These are phyloP conservation scores for Cercospora sp. DNA, from an alignment of 2,329 filamentous ascomycete species.

Conservation along the genomic window DNA sequence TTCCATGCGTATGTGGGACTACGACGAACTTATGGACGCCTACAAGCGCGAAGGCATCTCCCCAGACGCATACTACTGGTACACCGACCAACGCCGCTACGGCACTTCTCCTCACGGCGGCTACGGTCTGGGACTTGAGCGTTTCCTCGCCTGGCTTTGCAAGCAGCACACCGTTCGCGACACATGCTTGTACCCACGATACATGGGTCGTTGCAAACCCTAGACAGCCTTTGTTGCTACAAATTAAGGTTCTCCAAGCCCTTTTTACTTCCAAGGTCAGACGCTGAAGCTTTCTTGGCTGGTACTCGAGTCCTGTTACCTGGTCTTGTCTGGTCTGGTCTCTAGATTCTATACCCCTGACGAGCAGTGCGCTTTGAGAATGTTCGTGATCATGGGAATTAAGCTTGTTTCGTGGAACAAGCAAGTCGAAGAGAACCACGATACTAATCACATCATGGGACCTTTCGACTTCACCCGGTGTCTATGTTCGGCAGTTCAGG, in stretches of 20 bases:
- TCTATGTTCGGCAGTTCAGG: background rate
- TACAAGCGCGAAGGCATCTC: slow-evolving; percentile 86
- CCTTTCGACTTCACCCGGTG: background rate
- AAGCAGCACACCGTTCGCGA: slow-evolving; percentile 66
- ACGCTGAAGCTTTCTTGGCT: background rate
- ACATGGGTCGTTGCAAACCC: slow-evolving; percentile 78
- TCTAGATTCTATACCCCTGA: background rate
- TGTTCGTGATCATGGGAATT: background rate
- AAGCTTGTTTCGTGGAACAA: background rate
- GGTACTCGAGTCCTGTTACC: background rate
- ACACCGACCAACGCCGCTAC: slow-evolving; percentile 77
- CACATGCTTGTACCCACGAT: slow-evolving; percentile 75
- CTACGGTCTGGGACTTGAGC: slow-evolving; percentile 89
- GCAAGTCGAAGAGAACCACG: background rate
- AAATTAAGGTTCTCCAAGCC: background rate
- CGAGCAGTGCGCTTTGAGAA: background rate
- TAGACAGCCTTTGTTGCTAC: slow-evolving; percentile 38
- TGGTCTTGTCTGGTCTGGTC: no score
- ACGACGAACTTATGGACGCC: slow-evolving; percentile 83
- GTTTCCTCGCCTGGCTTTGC: slow-evolving; percentile 69
- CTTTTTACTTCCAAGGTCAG: background rate
- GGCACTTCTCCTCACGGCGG: slow-evolving; percentile 89
- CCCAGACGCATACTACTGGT: slow-evolving; percentile 92
- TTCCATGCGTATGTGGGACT: slow-evolving; percentile 92
- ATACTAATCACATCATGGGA: background rate